These are phyloP conservation scores for Cyanidioschyzon merolae DNA, from an alignment of 23 red algal species.

Conservation along the genomic window DNA sequence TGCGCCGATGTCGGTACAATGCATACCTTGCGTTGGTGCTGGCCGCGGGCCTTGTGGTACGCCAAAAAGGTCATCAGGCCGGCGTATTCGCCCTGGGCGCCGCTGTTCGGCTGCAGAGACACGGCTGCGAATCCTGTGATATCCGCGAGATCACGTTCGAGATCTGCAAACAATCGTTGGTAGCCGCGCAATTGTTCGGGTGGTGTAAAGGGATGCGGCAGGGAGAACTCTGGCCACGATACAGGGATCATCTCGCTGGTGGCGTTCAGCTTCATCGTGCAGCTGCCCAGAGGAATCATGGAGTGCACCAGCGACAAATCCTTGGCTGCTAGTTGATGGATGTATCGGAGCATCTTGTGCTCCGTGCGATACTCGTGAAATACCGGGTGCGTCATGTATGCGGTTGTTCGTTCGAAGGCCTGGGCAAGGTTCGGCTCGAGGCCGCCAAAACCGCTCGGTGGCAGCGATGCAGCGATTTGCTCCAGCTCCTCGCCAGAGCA, in stretches of 20 bases:
- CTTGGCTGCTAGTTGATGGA: conserved; percentile 55
- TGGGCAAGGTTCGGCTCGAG: not conserved
- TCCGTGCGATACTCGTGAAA: conserved; percentile 93
- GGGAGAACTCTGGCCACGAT: conserved; percentile 77
- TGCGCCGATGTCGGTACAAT: conserved; percentile 88
- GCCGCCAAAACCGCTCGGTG: conserved; percentile 14
- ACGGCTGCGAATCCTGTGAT: conserved; percentile 89
- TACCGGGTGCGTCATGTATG: conserved; percentile 89
- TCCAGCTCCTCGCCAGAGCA: conserved; percentile 14
- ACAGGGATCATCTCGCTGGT: conserved; percentile 90
- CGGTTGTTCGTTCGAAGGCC: conserved; percentile 38
- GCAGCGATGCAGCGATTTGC: conserved; percentile 23
- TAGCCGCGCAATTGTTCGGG: conserved; percentile 89
- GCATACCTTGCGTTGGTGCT: conserved; percentile 86
- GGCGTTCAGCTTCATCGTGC: conserved; percentile 99
- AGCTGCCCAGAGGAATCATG: conserved; percentile 96
- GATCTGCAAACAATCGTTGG: conserved; percentile 68
- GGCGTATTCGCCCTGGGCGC: conserved; percentile 93
- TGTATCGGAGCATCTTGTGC: conserved; percentile 94
- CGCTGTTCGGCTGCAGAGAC: conserved; percentile 91
- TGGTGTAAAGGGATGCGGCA: conserved; percentile 90
- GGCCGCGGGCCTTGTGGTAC: conserved; percentile 82
- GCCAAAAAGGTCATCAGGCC: conserved; percentile 73
- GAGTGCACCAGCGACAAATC: conserved; percentile 92
- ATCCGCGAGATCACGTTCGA: conserved; percentile 62